Conservation (phyloP, 2,329 filamentous ascomycete genomes). For the Neofusicoccum cordaticola region DNA sequence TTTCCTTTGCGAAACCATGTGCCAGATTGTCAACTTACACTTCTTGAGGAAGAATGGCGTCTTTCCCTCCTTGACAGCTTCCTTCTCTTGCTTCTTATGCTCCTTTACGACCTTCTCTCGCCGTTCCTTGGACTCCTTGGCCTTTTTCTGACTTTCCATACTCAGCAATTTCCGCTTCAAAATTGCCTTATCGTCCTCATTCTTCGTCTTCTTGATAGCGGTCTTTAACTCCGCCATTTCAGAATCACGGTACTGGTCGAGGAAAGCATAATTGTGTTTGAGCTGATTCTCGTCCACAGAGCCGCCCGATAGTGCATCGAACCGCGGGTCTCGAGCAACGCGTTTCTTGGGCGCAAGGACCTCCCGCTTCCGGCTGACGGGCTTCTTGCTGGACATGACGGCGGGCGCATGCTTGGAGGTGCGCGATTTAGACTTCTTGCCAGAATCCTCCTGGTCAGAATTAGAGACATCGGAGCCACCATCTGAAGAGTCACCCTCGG, state of each 20-base stretch:
- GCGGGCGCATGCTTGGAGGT: slow-evolving; percentile 86
- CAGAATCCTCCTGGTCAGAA: slow-evolving; percentile 26
- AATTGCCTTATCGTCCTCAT: slow-evolving; percentile 61
- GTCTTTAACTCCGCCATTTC: slow-evolving; percentile 75
- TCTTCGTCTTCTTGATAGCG: slow-evolving; percentile 66
- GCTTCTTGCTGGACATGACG: slow-evolving; percentile 76
- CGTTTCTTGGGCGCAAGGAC: slow-evolving; percentile 64
- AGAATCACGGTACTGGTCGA: slow-evolving; percentile 79
- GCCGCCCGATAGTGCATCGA: slow-evolving; percentile 64
- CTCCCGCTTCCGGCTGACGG: slow-evolving; percentile 76
- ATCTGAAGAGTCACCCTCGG: slow-evolving; percentile 18
- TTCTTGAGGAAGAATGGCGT: slow-evolving; percentile 87
- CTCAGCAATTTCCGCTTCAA: slow-evolving; percentile 72
- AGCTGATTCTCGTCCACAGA: slow-evolving; percentile 56
- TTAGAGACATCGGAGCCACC: slow-evolving; percentile 11
- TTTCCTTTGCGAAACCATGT: neutral
- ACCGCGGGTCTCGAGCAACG: slow-evolving; percentile 75
- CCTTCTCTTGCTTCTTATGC: slow-evolving; percentile 80
- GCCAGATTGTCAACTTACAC: slow-evolving; percentile 35
- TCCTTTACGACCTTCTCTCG: slow-evolving; percentile 67
- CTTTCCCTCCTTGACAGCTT: slow-evolving; percentile 75
- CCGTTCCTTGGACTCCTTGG: slow-evolving; percentile 66
- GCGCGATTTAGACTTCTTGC: slow-evolving; percentile 43
- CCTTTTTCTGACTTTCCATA: slow-evolving; percentile 74
- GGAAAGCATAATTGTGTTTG: slow-evolving; percentile 77